Evolutionary conservation across 768 basidiomycete genomes (phyloP), one percentile per base, ranked within the genome.

Genomic region (Phaeotremella skinneri): DNA sequence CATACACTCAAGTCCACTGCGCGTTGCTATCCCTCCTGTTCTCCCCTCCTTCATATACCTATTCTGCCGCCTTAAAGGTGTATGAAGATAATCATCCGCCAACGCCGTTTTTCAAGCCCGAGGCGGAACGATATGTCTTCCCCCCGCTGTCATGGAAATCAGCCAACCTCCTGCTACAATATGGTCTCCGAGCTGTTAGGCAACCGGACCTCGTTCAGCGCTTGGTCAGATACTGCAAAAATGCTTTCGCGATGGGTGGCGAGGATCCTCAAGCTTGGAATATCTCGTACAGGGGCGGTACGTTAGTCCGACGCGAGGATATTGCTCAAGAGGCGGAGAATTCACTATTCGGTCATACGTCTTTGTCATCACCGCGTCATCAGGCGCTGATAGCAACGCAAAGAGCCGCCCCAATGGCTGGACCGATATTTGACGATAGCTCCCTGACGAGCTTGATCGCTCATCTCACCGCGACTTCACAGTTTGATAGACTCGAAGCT

Each of bases 11-110:
- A 23, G 63, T 72, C 30, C 70, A 72, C 34, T 61, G 69, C 23
- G 75, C 77, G 1, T 63, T 78, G 11, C 62, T 67, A 29, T 76
- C 74, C 2, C 63, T 78, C 37, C 52, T 76, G 11, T 68, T 68
- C 49, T 54, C 66, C 2, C 75, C 73, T 16, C 75, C 75, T 9
- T 66, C 70, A 3, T 66, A 65, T 1, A 54, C 66, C 9, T 34
- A 57, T 5, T 64, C 64, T 4, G 32, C 52, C 17, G 37, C 23
- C 6, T 21, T 26, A 9, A 34, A 39, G 25, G 21, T 20, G 13
- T 23, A 53, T n/a, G n/a, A 32, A n/a, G 9, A 47, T 2, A 26
- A 7, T 20, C 59, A 7, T 29, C 43, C 13, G 39, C 37, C 13
- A 16, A 55, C 27, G 42, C 49, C 27, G 34, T 52, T 52, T 23